Conservation (phyloP, 352 stramenopile genomes). For the Globisporangium viniferum region DNA sequence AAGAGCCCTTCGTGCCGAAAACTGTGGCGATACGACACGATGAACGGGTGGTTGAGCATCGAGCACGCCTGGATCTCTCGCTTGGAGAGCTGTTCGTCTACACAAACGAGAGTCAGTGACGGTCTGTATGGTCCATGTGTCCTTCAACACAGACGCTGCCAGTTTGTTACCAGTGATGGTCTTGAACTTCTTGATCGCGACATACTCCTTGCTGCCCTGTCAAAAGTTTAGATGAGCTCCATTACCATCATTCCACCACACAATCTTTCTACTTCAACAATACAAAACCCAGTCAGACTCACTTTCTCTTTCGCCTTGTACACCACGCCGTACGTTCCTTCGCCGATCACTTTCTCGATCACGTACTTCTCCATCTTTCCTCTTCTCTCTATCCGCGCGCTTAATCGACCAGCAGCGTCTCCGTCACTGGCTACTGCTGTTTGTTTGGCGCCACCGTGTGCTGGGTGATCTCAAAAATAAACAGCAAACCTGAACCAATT, state of each 20-base stretch:
- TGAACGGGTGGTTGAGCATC: slow-evolving; percentile 78
- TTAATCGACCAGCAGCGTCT: neutral
- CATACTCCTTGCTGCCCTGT: slow-evolving; percentile 55
- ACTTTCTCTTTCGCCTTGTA: slow-evolving; percentile 82
- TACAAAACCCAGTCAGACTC: neutral
- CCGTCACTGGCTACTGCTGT: neutral
- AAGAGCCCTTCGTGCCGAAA: slow-evolving; percentile 76
- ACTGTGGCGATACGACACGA: slow-evolving; percentile 79
- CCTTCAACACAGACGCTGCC: neutral
- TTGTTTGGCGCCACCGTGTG: neutral
- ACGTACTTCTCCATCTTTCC: slow-evolving; percentile 72
- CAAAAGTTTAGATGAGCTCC: neutral
- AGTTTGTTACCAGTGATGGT: slow-evolving; percentile 36
- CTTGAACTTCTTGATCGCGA: slow-evolving; percentile 87
- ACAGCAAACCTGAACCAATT: neutral
- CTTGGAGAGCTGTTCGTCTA: slow-evolving; percentile 75
- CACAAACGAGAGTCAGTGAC: neutral
- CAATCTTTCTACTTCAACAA: neutral
- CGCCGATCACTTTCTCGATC: slow-evolving; percentile 78
- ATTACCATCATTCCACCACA: neutral
- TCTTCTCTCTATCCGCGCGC: neutral
- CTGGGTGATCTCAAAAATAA: slow-evolving; percentile 2
- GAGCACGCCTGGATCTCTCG: slow-evolving; percentile 80
- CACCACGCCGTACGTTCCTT: slow-evolving; percentile 81
- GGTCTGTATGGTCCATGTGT: neutral